A percentile compares a stretch with the other conserved stretches of the same genome.
phyloP scores from a whole-genome alignment of 768 basidiomycete species.

The Suillus sp. region DNA sequence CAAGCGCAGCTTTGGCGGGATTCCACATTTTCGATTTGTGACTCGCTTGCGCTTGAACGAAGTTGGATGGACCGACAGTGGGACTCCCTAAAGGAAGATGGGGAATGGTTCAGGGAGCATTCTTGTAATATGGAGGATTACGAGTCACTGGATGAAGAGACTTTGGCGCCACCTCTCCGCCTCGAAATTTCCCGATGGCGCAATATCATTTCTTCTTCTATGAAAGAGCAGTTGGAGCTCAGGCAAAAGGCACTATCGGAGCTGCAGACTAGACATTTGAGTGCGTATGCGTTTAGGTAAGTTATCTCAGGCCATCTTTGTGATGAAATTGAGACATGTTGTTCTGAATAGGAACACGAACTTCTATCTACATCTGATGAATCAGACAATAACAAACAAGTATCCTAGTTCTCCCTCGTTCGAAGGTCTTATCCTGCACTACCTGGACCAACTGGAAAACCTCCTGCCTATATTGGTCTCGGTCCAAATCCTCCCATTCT shows the following conservation, averaged over 20 bases:
- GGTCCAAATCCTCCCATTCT: not conserved
- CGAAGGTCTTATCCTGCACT: not conserved
- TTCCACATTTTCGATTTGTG: not conserved
- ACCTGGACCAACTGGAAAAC: not conserved
- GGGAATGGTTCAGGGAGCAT: not conserved
- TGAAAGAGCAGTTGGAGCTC: not conserved
- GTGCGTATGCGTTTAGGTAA: not conserved
- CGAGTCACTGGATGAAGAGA: not conserved
- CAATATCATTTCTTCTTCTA: not conserved
- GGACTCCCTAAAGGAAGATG: not conserved
- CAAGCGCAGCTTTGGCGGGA: not conserved
- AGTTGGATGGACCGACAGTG: not conserved
- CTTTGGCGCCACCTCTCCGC: not conserved
- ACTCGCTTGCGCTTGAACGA: not conserved
- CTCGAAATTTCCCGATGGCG: not conserved
- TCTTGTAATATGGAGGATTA: not conserved
- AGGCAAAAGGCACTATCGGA: not conserved
- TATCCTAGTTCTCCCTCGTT: not conserved
- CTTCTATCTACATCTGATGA: not conserved
- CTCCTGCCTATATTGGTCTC: not conserved
- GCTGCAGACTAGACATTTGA: not conserved
- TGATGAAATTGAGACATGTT: not conserved
- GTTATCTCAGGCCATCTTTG: not conserved
- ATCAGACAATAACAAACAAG: not conserved
- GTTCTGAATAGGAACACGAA: not conserved